Conservation (phyloP, 176 grass and related monocot species). For the maize (Zea mays) region Zm-B73-REFERENCE-NAM-5.0 NC_050102.1:159906001-159906500, state of each 20-base stretch:
- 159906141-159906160: constrained; percentile 46
- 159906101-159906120: background rate
- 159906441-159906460: constrained; percentile 51
- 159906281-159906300: background rate
- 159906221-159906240: constrained; percentile 46
- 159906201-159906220: constrained; percentile 50
- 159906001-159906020: too few species aligned
- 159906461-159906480: constrained; percentile 55
- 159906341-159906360: constrained; percentile 77
- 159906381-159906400: constrained; percentile 52
- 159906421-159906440: constrained; percentile 62
- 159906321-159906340: constrained; percentile 73
- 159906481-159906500: constrained; percentile 62
- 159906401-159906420: constrained; percentile 40
- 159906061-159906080: background rate
- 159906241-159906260: background rate
- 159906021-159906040: too few species aligned
- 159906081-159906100: background rate
- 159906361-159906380: constrained; percentile 66
- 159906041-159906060: too few species aligned
- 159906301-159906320: constrained; percentile 84
- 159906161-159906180: constrained; percentile 77
- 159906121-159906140: constrained; percentile 64
- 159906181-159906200: constrained; percentile 63
- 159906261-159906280: background rate